Conservation (phyloP, 1,139 yeast species). For the Debaryomycetaceae sp. region DNA sequence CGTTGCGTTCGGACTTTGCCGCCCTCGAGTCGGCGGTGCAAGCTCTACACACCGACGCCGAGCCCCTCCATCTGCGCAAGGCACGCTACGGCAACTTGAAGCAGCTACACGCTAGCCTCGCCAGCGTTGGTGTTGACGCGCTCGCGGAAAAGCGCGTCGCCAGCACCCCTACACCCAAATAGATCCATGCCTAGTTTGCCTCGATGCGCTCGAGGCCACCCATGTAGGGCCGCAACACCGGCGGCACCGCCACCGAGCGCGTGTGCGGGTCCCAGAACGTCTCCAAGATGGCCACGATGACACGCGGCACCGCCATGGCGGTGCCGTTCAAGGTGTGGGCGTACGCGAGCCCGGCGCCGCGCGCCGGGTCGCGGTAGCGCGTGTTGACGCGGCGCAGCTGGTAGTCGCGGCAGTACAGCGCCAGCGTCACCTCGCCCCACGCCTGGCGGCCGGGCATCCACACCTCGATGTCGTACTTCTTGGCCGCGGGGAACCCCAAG, state of each 20-base stretch:
- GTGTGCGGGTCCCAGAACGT: slow-evolving; percentile 65
- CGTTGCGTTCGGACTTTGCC: slow-evolving; percentile 13
- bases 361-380: slow-evolving; percentile 35
- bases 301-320: slow-evolving; percentile 92
- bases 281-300: slow-evolving; percentile 83
- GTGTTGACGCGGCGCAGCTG: slow-evolving; percentile 84
- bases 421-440: slow-evolving; percentile 92
- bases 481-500: slow-evolving; percentile 88
- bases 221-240: slow-evolving; percentile 64
- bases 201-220: slow-evolving; percentile 46
- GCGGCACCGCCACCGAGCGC: slow-evolving; percentile 60
- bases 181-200: slow-evolving; percentile 7
- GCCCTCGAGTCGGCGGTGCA: too few relatives aligned
- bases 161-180: slow-evolving; percentile 23
- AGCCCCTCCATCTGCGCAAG: too few relatives aligned
- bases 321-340: slow-evolving; percentile 93
- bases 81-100: too few relatives aligned
- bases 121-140: too few relatives aligned
- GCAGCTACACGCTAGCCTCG: too few relatives aligned
- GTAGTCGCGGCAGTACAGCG: slow-evolving; percentile 90
- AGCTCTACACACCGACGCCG: too few relatives aligned
- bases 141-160: slow-evolving; percentile 25
- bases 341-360: slow-evolving; percentile 36
- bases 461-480: slow-evolving; percentile 91
- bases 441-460: slow-evolving; percentile 97